Conservation (phyloP, 2,329 filamentous ascomycete genomes). For the Fusarium protoensiforme region DNA sequence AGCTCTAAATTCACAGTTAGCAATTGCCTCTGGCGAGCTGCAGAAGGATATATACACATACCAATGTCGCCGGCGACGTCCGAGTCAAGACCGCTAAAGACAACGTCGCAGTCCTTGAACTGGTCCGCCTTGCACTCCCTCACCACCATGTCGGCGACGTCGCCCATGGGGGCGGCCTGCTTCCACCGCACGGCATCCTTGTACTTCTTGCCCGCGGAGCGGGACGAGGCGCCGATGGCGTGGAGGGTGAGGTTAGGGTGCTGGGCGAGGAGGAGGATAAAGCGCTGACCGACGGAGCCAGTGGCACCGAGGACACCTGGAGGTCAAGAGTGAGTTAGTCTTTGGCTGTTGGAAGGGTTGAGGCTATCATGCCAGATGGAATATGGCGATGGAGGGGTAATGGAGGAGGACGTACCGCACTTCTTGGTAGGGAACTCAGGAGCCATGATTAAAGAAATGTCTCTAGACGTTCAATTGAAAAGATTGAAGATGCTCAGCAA, state of each 20-base stretch:
- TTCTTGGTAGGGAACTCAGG: conserved; percentile 67
- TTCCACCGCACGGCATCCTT: conserved; percentile 96
- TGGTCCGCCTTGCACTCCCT: conserved; percentile 85
- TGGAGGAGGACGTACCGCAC: conserved; percentile 59
- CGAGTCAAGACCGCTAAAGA: conserved; percentile 93
- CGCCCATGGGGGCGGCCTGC: conserved; percentile 84
- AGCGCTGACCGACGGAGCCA: conserved; percentile 93
- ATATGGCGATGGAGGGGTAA: conserved; percentile 24
- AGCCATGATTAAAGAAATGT: conserved; percentile 37
- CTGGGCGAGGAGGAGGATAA: conserved; percentile 89
- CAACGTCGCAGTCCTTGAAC: conserved; percentile 89
- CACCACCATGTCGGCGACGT: conserved; percentile 83
- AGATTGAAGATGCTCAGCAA: background rate
- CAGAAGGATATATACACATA: conserved; percentile 55
- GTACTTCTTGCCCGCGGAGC: conserved; percentile 94
- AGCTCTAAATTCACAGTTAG: conserved; percentile 69
- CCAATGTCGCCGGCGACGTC: conserved; percentile 93
- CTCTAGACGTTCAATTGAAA: background rate
- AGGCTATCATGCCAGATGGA: conserved; percentile 1
- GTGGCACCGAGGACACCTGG: conserved; percentile 87
- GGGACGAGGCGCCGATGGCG: conserved; percentile 88
- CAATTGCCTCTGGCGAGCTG: background rate
- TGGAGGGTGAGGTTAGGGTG: conserved; percentile 90
- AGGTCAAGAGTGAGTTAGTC: background rate
- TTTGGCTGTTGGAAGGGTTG: background rate